Conservation (phyloP, 2,329 filamentous ascomycete genomes). For the Didymella pinodella region DNA sequence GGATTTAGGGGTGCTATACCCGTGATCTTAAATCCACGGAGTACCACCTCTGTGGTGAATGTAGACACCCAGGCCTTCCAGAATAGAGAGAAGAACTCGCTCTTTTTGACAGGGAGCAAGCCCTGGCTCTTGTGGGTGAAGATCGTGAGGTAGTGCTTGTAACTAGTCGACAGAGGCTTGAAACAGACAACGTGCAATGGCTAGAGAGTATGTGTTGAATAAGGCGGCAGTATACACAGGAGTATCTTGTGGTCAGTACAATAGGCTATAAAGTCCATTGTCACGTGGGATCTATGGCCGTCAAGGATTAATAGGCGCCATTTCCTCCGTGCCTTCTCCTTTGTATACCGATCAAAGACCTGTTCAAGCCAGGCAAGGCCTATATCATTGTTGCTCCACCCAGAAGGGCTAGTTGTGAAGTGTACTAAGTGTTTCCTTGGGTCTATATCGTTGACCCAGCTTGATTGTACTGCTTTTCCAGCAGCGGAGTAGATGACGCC, state of each 20-base stretch:
- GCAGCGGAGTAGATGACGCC: not conserved
- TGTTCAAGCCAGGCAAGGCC: not conserved
- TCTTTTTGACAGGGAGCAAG: not conserved
- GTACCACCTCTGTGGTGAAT: not conserved
- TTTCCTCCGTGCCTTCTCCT: too few relatives aligned
- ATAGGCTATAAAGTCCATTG: too few relatives aligned
- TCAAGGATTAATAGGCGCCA: too few relatives aligned
- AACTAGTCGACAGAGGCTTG: not conserved
- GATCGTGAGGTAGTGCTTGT: not conserved
- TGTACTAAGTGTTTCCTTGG: not conserved
- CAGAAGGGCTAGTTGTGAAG: not conserved
- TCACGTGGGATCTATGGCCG: too few relatives aligned
- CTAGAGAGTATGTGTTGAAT: not conserved
- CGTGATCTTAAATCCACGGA: too few relatives aligned
- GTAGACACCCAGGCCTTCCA: not conserved
- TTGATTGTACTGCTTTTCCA: not conserved
- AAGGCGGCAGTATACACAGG: not conserved
- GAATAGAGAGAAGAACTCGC: not conserved
- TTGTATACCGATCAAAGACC: not conserved
- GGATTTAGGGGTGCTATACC: too few relatives aligned
- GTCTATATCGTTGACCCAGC: not conserved
- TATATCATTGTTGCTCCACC: not conserved
- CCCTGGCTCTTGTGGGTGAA: not conserved
- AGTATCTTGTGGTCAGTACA: not conserved
- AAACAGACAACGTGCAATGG: not conserved